Conservation (phyloP, 1,139 yeast genomes). For the Williopsis jadinii region DNA sequence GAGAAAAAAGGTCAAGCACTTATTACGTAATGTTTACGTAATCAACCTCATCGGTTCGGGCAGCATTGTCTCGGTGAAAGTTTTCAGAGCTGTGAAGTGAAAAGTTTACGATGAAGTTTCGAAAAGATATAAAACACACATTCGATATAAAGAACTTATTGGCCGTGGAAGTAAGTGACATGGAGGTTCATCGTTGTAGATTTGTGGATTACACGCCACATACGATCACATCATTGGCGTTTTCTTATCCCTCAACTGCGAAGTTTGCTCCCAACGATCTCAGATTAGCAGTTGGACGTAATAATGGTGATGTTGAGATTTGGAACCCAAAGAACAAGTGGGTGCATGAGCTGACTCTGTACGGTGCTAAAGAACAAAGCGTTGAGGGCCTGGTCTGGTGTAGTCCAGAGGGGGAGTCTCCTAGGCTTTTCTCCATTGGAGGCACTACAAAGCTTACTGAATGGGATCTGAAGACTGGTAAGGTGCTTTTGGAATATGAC, state of each 20-base stretch:
- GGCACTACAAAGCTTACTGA: constrained; percentile 90
- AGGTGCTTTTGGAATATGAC: constrained; percentile 71
- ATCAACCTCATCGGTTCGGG: too few relatives aligned
- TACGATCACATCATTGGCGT: constrained; percentile 75
- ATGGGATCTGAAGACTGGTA: constrained; percentile 77
- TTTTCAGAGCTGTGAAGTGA: neutral
- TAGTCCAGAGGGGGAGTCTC: constrained; percentile 36
- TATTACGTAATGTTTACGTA: too few relatives aligned
- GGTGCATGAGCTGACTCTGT: constrained; percentile 55
- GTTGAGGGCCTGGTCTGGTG: constrained; percentile 90
- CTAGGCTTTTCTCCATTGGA: constrained; percentile 85
- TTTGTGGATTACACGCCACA: constrained; percentile 89
- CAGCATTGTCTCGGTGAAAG: too few relatives aligned
- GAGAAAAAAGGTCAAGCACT: constrained; percentile 1
- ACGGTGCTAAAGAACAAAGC: constrained; percentile 77
- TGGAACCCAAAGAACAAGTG: constrained; percentile 80
- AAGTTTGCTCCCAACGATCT: constrained; percentile 52
- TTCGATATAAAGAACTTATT: too few relatives aligned
- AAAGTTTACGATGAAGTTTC: constrained; percentile 7
- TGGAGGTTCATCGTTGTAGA: constrained; percentile 87
- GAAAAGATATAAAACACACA: too few relatives aligned
- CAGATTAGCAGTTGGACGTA: constrained; percentile 85
- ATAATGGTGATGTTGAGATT: constrained; percentile 91
- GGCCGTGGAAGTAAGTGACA: neutral
- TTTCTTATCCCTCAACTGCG: constrained; percentile 54